Base-by-base conservation (phyloP, 202 grass and related monocot genomes). In the Panicum hallii region DNA sequence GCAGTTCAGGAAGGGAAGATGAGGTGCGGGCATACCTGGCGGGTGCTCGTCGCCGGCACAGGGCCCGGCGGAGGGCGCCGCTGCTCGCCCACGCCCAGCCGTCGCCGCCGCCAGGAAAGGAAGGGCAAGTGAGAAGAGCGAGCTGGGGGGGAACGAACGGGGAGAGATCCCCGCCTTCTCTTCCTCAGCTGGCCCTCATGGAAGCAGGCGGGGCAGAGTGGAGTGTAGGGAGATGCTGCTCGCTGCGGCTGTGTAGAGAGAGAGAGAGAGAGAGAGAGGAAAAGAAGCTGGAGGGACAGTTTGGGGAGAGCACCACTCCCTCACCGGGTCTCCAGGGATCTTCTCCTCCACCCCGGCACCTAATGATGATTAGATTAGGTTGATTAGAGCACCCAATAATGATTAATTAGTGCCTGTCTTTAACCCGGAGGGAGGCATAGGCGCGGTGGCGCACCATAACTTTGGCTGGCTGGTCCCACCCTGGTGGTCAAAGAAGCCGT, bases 261-360 rank as follows among this genome's bases (percentile, higher is more conserved):
- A 26, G 0, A 11, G 12, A 11, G 11, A 57, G 67, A 60, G 19
- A 6, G 30, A 36, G 7, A 49, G 0, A 5, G 22, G 12, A 66
- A 2, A 5, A 7, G 46, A 32, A 67, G 47, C 4, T 5, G 13
- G 56, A 54, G 47, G 74, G 36, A 76, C 41, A 52, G 78, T 64
- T 7, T 78, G 81, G 38, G 75, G 40, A 54, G 85, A 55, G 45
- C 9, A 5, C 12, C 58, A 16, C 75, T 30, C 55, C 4, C 36
- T 79, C 78, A 41, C 47, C 47, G 63, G 66, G 65, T 49, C 87
- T 92, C 84, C 74, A 88, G 92, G 81, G 70, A 53, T 88, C 83
- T 78, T 79, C 85, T 86, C 68, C 92, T 90, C 82, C 87, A 26
- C 68, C 74, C 82, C 82, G 67, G 75, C 68, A 22, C 20, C 20